Conservation (phyloP, 345 rosid genomes). For the Trapa bicornis region DNA sequence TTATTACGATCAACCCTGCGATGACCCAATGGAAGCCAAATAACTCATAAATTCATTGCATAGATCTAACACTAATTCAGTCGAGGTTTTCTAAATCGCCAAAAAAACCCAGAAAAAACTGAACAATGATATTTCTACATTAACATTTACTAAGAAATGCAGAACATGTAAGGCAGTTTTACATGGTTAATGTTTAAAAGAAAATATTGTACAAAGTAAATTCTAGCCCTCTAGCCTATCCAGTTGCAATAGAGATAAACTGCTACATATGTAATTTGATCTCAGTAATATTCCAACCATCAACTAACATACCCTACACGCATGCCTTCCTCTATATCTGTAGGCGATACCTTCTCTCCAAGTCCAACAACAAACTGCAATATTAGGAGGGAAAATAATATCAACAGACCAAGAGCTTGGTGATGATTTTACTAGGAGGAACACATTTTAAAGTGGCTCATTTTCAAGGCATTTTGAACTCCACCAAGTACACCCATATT, state of each 20-base stretch:
- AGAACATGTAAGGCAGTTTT: neutral
- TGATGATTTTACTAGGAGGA: neutral
- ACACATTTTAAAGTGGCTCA: neutral
- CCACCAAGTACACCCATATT: too few relatives aligned
- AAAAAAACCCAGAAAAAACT: too few relatives aligned
- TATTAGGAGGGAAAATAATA: neutral
- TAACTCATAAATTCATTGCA: neutral
- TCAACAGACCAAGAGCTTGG: neutral
- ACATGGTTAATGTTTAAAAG: too few relatives aligned
- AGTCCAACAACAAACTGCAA: constrained; percentile 93
- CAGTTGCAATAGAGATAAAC: neutral
- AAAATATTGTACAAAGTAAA: neutral
- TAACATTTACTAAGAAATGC: neutral
- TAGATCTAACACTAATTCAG: neutral
- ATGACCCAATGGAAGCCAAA: constrained; percentile 8
- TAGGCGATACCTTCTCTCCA: constrained; percentile 95
- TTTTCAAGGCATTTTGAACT: too few relatives aligned
- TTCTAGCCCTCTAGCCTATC: neutral
- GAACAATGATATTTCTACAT: neutral
- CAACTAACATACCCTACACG: constrained; percentile 65
- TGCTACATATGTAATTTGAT: neutral
- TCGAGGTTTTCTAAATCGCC: too few relatives aligned
- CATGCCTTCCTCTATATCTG: constrained; percentile 99
- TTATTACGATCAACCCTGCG: constrained; percentile 94
- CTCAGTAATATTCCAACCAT: neutral